Evolutionary conservation across 345 rosid genomes (phyloP).

Genomic region (Citrus sinensis): DVS_A1.0 CM039162.1:29503501-29504000

Average conservation of each 20-base stretch:
- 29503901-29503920: neutral
- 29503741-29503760: no score
- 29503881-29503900: neutral
- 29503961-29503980: conserved; percentile 71
- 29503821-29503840: neutral
- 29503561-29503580: neutral
- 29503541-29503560: neutral
- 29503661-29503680: conserved; percentile 75
- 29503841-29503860: neutral
- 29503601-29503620: conserved; percentile 3
- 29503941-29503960: conserved; percentile 56
- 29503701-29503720: conserved; percentile 37
- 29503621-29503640: conserved; percentile 80
- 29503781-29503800: conserved; percentile 7
- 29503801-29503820: conserved; percentile 1
- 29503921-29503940: conserved; percentile 4
- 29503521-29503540: neutral
- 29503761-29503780: neutral
- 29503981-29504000: conserved; percentile 87
- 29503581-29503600: neutral
- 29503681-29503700: conserved; percentile 78
- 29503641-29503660: conserved; percentile 83
- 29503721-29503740: neutral
- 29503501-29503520: neutral
- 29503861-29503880: neutral